phyloP scores from a whole-genome alignment of 2,329 filamentous ascomycete genomes.

The Cercospora berteroae region DNA sequence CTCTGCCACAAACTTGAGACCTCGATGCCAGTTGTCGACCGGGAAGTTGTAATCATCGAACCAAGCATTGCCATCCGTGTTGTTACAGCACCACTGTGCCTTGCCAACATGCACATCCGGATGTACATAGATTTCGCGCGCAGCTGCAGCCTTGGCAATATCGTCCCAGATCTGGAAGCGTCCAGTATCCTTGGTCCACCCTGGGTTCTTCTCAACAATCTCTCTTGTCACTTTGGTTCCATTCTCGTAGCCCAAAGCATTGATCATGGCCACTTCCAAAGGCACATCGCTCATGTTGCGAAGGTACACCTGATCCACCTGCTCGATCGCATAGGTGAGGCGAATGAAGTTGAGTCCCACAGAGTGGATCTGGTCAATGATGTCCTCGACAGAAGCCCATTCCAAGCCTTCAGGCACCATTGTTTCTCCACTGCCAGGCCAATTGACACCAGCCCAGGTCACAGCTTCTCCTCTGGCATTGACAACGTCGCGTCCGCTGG shows the following conservation, averaged over 20 bases:
- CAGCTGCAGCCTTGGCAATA: slow-evolving; percentile 26
- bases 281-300: slow-evolving; percentile 41
- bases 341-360: slow-evolving; percentile 38
- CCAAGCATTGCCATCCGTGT: slow-evolving; percentile 58
- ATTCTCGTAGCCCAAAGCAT: slow-evolving; percentile 42
- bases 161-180: slow-evolving; percentile 41
- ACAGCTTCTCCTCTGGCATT: slow-evolving; percentile 27
- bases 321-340: slow-evolving; percentile 45
- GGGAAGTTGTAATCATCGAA: slow-evolving; percentile 44
- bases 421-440: slow-evolving; percentile 37
- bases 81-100: slow-evolving; percentile 59
- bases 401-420: slow-evolving; percentile 39
- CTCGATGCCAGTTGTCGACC: slow-evolving; percentile 28
- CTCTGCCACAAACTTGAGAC: slow-evolving; percentile 26
- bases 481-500: slow-evolving; percentile 30
- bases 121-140: slow-evolving; percentile 56
- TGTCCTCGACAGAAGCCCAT: slow-evolving; percentile 33
- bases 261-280: slow-evolving; percentile 42
- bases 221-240: slow-evolving; percentile 42
- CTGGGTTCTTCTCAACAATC: slow-evolving; percentile 39
- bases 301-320: slow-evolving; percentile 45
- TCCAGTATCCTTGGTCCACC: slow-evolving; percentile 41
- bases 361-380: slow-evolving; percentile 33
- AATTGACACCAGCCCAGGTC: slow-evolving; percentile 37
- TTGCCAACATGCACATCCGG: slow-evolving; percentile 62